Base-by-base conservation (phyloP, 2,329 filamentous ascomycete genomes). In the Juglanconis sp. region DNA sequence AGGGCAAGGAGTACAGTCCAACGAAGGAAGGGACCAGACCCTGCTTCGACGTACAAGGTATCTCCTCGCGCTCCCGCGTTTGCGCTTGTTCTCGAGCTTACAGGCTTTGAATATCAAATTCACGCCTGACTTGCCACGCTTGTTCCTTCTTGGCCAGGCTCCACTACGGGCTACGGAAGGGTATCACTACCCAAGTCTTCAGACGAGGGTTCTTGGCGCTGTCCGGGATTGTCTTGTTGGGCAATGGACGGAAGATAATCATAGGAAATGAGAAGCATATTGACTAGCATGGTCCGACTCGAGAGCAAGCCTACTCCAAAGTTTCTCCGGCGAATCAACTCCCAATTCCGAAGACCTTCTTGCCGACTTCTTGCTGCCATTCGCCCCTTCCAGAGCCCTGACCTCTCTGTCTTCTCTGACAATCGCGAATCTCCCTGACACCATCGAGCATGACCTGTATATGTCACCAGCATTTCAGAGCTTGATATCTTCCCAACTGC, bases 31-130 rank as follows among this genome's bases (percentile, higher is more conserved):
- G 7, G 15, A 40, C 24, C 7, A 6, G 4, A n/a, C 17, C 8
- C 1, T 48, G 2, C 5, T 31, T 30, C 24, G 38, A 30, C 17
- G 13, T 8, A 15, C 2, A n/a, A 15, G 3, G 10, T 31, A 52
- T 2, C 9, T 63, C 4, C 4, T n/a, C 32, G 55, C 40, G 3
- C 15, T 63, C 3, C 62, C 59, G 13, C 50, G 44, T 1, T 8
- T 62, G 24, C 48, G 59, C 5, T 35, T 48, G 8, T 53, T 63
- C n/a, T 31, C 31, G 7, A 35, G 32, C 3, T 35, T 62, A 30
- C 34, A 40, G 5, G 46, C 15, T 3, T 17, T 63, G 51, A 53
- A 59, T 9, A n/a, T 63, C 51, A 57, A 55, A n/a, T 42, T 62
- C 15, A 50, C 6, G 6, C 10, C 11, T 32, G 35, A 46, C 9